These are phyloP conservation scores for Urochloa ruziziensis DNA, from an alignment of 176 grass and related monocot species.

Conservation along the genomic window DNA sequence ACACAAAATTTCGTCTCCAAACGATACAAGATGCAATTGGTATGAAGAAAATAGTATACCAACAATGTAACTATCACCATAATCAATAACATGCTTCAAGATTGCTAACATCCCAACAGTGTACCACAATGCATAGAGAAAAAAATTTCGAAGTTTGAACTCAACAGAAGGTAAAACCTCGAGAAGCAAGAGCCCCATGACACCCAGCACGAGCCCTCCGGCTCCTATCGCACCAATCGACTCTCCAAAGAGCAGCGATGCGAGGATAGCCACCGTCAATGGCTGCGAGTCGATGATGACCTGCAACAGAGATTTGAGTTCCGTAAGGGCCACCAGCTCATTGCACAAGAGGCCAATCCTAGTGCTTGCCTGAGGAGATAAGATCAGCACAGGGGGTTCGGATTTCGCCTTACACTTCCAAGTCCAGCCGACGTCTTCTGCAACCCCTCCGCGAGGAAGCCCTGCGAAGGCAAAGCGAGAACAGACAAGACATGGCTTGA, in stretches of 20 bases:
- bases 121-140: neutral
- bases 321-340: constrained; percentile 5
- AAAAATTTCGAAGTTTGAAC: neutral
- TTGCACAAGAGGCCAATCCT: constrained; percentile 8
- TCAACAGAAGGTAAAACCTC: constrained; percentile 51
- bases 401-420: constrained; percentile 71
- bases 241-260: constrained; percentile 81
- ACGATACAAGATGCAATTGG: neutral
- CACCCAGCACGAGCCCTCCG: constrained; percentile 72
- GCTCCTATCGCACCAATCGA: constrained; percentile 66
- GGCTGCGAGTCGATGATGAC: constrained; percentile 96
- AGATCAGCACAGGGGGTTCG: constrained; percentile 15
- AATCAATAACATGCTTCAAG: neutral
- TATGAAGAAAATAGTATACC: neutral
- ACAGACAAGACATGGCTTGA: neutral
- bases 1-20: neutral
- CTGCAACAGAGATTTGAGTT: constrained; percentile 49
- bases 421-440: constrained; percentile 84
- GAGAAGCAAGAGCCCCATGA: constrained; percentile 76
- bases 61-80: neutral
- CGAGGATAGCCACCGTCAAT: constrained; percentile 91
- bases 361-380: neutral
- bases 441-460: constrained; percentile 93
- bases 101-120: neutral
- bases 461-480: constrained; percentile 43